Base-by-base conservation (phyloP, 257 asterid species). In the Plantago elongata region DNA sequence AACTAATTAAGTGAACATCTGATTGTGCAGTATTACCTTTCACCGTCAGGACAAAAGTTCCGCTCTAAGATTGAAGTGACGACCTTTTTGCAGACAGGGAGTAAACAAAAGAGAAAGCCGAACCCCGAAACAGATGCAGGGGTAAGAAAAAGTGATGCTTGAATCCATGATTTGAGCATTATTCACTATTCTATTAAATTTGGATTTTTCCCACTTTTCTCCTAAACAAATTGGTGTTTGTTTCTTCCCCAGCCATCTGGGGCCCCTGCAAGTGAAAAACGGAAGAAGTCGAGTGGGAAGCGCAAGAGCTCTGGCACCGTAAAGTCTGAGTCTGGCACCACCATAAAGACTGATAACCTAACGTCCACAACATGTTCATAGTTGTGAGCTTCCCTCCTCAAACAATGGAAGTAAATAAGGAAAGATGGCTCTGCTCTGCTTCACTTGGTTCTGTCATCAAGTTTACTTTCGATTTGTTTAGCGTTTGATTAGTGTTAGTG, bases 21-120 rank as follows among this genome's bases (percentile, higher is more conserved):
- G 7, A 68, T 44, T 65, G 9, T 78, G 72, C 75, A 75, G 84
- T 75, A 75, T 49, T 78, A 69, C n/a, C 61, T 72, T 5, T 74
- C 57, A 47, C 84, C 84, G 45, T 10, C 74, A 4, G 81, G 74
- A 37, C 62, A 75, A 49, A 69, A 45, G 27, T 67, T 75, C n/a
- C 78, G 84, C 22, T 78, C 84, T 3, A 75, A 75, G 74, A 46
- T 11, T 11, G 80, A 78, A 74, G 84, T 66, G 70, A 57, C 69
- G 45, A 74, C 69, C 65, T 75, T 58, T 54, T 29, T 78, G 51
- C 76, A 69, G 57, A 72, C 81, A 1, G 84, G 78, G 66, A 57
- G 44, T 34, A 66, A 75, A 50, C 68, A n/a, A 46, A 78, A 75
- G 69, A 69, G 70, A 30, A 69, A 69, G 67, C 8, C 60, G 10